Evolutionary conservation across 148 eudicot species (phyloP), one percentile per base, ranked within the genome.

Genomic region (Mesembryanthemum crystallinum): DNA sequence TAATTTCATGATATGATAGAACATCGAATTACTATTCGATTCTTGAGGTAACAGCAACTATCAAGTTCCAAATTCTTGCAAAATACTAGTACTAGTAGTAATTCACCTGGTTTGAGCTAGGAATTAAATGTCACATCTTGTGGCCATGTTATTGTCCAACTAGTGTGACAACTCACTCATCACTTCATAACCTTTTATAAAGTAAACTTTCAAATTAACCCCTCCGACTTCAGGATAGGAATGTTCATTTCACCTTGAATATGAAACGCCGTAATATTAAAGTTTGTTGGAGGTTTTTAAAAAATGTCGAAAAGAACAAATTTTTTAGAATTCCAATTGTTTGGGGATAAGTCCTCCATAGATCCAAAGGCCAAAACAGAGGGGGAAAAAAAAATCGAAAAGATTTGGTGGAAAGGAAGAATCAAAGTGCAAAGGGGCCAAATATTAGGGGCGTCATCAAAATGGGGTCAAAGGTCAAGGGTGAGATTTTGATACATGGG

Each of bases 401-500:
- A 28, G 62, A 13, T 6, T 39, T 39, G 43, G 33, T 39, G 23
- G 64, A 63, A 49, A 47, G 24, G 27, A 18, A 30, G 73, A 28
- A 52, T 15, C 21, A 13, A 57, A 57, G 23, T 5, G 55, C 35
- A 14, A 39, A 39, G 9, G 1, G 43, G 43, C 43, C 9, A 39
- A 0, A 39, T 39, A 58, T 58, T 59, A 20, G 11, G 64, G 35
- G 35, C 70, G 49, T 64, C 70, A 74, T 74, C 7, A 54, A 29
- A 62, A 3, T 9, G 7, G 70, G 52, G 71, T 71, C 63, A 78
- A 70, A 42, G 39, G 73, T 59, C 23, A 35, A 77, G 30, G 72
- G 49, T 23, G n/a, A 10, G 62, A 17, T n/a, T 42, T 18, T 55
- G 76, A 71, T n/a, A n/a, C n/a, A n/a, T 54, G 79, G 60, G 76